Evolutionary conservation across 2,329 filamentous ascomycete genomes (phyloP).

Genomic region (Epichloe coenophiala): DNA sequence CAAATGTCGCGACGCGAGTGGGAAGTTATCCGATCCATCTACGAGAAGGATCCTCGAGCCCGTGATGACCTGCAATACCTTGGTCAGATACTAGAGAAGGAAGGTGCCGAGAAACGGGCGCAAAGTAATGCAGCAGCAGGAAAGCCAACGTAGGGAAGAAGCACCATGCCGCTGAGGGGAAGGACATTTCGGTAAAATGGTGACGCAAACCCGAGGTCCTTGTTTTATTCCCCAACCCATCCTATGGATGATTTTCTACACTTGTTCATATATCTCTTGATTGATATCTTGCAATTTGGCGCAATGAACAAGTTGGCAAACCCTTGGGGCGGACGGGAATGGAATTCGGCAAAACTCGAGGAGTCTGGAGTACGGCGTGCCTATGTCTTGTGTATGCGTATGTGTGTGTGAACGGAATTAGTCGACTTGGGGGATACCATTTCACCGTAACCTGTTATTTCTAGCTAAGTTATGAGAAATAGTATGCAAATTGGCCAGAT

Average conservation of each 20-base stretch:
- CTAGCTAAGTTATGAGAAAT: too few relatives aligned
- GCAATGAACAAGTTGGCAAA: too few relatives aligned
- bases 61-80: conserved; percentile 47
- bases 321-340: too few relatives aligned
- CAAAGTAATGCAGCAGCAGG: conserved; percentile 2
- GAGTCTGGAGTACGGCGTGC: neutral
- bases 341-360: neutral
- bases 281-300: too few relatives aligned
- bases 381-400: neutral
- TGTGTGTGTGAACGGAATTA: neutral
- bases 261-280: too few relatives aligned
- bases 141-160: neutral
- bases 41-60: conserved; percentile 51
- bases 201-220: neutral
- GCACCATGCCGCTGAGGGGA: neutral
- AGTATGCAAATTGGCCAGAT: too few relatives aligned
- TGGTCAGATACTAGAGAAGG: conserved; percentile 39
- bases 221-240: neutral
- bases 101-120: conserved; percentile 18
- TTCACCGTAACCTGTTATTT: neutral
- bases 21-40: conserved; percentile 55
- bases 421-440: neutral
- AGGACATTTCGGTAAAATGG: neutral
- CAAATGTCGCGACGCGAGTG: conserved; percentile 61
- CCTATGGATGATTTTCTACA: neutral